These are phyloP conservation scores for Botryobasidium botryosum DNA, from an alignment of 768 basidiomycete genomes.

Conservation along the genomic window DNA sequence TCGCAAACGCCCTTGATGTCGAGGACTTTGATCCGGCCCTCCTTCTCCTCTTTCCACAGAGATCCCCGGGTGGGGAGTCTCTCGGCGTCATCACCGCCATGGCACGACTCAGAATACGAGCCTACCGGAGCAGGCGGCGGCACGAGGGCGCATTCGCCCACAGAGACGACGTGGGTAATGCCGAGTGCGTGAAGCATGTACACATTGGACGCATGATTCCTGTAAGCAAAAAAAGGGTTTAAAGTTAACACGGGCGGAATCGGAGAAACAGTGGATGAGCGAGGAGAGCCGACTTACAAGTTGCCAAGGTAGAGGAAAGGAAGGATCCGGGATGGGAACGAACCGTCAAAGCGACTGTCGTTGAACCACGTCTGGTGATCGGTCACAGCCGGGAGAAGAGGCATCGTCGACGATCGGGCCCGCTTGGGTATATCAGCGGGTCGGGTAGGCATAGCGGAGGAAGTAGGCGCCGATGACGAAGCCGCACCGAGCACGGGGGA, in stretches of 20 bases:
- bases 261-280: constrained; percentile 11
- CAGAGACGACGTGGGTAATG: constrained; percentile 93
- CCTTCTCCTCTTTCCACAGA: constrained; percentile 74
- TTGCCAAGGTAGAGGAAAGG: constrained; percentile 92
- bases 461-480: no score
- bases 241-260: not conserved
- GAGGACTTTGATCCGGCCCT: constrained; percentile 77
- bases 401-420: constrained; percentile 55
- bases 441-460: no score
- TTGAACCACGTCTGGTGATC: constrained; percentile 92
- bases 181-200: constrained; percentile 93
- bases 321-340: constrained; percentile 84
- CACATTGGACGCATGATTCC: constrained; percentile 86
- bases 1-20: constrained; percentile 89
- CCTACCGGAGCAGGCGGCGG: constrained; percentile 32
- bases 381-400: constrained; percentile 41
- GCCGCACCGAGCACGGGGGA: no score
- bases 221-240: constrained; percentile 20
- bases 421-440: no score
- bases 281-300: constrained; percentile 51
- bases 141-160: constrained; percentile 84
- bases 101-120: not conserved
- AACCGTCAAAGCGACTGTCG: constrained; percentile 83
- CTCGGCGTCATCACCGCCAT: constrained; percentile 1
- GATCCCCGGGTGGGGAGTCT: constrained; percentile 31